These are phyloP conservation scores for Aspergillus bombycis DNA, from an alignment of 2,329 filamentous ascomycete species.

Conservation along the genomic window DNA sequence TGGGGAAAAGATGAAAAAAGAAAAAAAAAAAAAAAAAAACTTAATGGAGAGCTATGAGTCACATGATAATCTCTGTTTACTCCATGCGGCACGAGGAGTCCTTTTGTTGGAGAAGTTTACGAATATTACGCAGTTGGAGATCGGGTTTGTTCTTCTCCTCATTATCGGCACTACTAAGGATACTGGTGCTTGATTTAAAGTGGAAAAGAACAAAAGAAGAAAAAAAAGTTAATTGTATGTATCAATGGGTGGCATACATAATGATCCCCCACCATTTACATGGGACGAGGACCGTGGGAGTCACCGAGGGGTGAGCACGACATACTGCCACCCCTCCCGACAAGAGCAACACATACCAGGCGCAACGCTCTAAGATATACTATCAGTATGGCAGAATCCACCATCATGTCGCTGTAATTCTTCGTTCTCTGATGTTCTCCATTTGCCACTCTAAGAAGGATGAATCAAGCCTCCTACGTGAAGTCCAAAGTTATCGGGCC, in stretches of 20 bases:
- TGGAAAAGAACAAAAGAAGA: not conserved
- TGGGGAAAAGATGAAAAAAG: not conserved
- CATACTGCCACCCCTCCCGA: not conserved
- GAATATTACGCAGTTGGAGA: not conserved
- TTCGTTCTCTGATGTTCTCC: not conserved
- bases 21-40: not conserved
- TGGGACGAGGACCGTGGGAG: conserved; percentile 9
- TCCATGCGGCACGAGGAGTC: not conserved
- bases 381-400: not conserved
- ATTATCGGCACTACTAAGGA: not conserved
- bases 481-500: not conserved
- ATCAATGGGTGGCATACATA: not conserved
- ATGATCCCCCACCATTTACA: not conserved
- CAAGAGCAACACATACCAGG: not conserved
- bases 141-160: not conserved
- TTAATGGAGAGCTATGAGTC: not conserved
- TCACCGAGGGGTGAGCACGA: conserved; percentile 1
- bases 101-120: not conserved
- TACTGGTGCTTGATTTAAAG: not conserved
- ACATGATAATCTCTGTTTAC: not conserved
- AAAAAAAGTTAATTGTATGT: not conserved
- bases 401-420: not conserved
- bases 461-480: not conserved
- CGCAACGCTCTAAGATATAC: not conserved
- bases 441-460: not conserved